Evolutionary conservation across 2,329 filamentous ascomycete species (phyloP).

Genomic region (Cladosporium sp.): DNA sequence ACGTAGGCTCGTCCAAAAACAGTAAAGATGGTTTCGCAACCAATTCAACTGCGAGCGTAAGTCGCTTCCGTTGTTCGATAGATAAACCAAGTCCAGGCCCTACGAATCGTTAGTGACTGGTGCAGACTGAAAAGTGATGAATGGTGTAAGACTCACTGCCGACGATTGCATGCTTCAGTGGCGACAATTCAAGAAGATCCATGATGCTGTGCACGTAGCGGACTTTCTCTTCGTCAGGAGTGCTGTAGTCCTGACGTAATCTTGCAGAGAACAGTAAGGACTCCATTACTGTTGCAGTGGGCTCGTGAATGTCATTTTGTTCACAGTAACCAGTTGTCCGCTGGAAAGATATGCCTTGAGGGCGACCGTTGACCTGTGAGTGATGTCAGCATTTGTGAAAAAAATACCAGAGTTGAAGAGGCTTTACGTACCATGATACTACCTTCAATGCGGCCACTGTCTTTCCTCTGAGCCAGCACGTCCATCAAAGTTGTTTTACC

Average conservation of each 20-base stretch:
- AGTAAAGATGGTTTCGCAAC: constrained; percentile 57
- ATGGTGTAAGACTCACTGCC: background rate
- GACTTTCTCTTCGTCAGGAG: constrained; percentile 58
- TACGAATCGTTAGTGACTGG: background rate
- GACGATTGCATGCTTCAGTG: constrained; percentile 1
- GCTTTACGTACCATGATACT: constrained; percentile 34
- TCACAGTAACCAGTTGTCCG: constrained; percentile 53
- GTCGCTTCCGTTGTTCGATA: constrained; percentile 56
- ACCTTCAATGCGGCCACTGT: constrained; percentile 42
- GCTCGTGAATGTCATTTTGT: constrained; percentile 65
- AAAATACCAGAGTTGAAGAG: background rate
- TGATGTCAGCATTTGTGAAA: background rate
- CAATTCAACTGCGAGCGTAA: constrained; percentile 55
- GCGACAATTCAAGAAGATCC: constrained; percentile 3
- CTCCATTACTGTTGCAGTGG: constrained; percentile 62
- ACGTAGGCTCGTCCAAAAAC: constrained; percentile 62
- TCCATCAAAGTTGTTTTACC: constrained; percentile 39
- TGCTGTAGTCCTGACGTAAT: constrained; percentile 56
- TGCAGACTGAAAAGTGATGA: too few species aligned
- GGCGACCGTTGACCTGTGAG: constrained; percentile 32
- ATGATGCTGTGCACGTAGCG: constrained; percentile 48
- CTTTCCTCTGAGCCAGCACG: constrained; percentile 41
- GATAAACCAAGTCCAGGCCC: constrained; percentile 3
- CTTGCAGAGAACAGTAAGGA: constrained; percentile 63
- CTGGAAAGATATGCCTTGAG: constrained; percentile 45